These are phyloP conservation scores for Diaporthe sp. DNA, from an alignment of 2,329 filamentous ascomycete species.

Conservation along the genomic window DNA sequence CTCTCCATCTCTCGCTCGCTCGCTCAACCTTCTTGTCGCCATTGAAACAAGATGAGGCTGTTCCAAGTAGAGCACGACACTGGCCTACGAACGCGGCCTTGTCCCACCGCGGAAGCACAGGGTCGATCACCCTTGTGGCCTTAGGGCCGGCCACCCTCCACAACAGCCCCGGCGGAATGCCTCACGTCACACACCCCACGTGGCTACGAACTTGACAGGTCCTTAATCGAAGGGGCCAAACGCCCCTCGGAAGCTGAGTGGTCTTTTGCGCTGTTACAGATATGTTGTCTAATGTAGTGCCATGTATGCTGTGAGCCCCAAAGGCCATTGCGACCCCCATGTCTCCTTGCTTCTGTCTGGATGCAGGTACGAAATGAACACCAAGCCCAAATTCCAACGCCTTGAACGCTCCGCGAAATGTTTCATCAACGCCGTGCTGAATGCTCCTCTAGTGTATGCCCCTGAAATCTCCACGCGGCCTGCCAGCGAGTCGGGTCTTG, in stretches of 20 bases:
- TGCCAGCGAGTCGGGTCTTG: slow-evolving; percentile 10
- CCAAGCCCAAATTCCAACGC: slow-evolving; percentile 16
- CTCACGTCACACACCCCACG: slow-evolving; percentile 14
- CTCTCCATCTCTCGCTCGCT: not conserved
- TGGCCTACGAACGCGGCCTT: slow-evolving; percentile 10
- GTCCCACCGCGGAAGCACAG: slow-evolving; percentile 13
- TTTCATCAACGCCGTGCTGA: slow-evolving; percentile 30
- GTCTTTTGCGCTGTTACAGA: slow-evolving; percentile 19
- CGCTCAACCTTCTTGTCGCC: not conserved
- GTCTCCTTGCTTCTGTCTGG: slow-evolving; percentile 25
- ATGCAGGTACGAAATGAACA: slow-evolving; percentile 27
- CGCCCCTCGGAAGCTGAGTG: slow-evolving; percentile 9
- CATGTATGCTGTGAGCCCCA: slow-evolving; percentile 13
- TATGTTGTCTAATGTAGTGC: slow-evolving; percentile 25
- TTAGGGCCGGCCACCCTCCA: not conserved
- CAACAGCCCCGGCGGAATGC: not conserved
- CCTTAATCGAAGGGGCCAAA: slow-evolving; percentile 7
- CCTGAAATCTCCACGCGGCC: slow-evolving; percentile 29
- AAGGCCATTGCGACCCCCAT: not conserved
- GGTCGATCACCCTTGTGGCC: not conserved
- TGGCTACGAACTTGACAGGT: slow-evolving; percentile 28
- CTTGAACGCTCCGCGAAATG: slow-evolving; percentile 26
- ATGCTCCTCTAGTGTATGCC: slow-evolving; percentile 25
- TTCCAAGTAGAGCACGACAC: slow-evolving; percentile 6
- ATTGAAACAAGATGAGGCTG: slow-evolving; percentile 19